Percentiles rank a stretch among this genome's conserved stretches.
Conservation (phyloP, 768 basidiomycete species). For the Pluteus cervinus region DNA sequence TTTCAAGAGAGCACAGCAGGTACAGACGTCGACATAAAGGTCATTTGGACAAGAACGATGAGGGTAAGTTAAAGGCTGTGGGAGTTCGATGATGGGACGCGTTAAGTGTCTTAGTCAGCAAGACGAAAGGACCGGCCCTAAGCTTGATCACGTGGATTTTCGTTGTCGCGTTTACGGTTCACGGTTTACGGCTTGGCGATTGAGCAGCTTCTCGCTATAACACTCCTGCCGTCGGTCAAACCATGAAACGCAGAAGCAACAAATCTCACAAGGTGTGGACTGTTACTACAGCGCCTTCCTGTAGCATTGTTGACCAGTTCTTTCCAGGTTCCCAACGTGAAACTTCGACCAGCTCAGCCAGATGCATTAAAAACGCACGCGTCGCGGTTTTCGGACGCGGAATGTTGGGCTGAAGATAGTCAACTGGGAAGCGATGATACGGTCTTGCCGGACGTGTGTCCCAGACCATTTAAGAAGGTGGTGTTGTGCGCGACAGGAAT, state of each 20-base stretch:
- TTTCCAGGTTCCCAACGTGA: constrained; percentile 73
- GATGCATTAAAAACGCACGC: constrained; percentile 23
- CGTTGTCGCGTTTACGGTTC: background rate
- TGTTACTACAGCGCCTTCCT: background rate
- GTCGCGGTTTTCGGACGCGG: constrained; percentile 15
- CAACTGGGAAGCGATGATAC: constrained; percentile 43
- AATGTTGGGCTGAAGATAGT: constrained; percentile 41
- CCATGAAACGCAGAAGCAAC: constrained; percentile 51
- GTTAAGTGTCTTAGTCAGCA: background rate
- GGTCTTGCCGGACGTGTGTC: constrained; percentile 42
- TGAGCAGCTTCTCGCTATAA: no score
- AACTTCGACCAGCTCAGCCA: constrained; percentile 60
- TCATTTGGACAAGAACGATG: no score
- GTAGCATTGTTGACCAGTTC: background rate
- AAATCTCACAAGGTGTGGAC: constrained; percentile 56
- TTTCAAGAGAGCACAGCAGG: no score
- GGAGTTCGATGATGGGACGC: no score
- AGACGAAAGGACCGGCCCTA: constrained; percentile 5
- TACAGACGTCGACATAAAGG: no score
- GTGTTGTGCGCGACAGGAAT: constrained; percentile 73
- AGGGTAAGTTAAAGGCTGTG: no score
- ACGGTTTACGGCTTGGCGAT: background rate
- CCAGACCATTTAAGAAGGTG: constrained; percentile 61
- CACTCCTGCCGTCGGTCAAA: background rate
- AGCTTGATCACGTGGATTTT: constrained; percentile 2